Conservation (phyloP, 441 rosid genomes). For the Adansonia gregorii region DNA sequence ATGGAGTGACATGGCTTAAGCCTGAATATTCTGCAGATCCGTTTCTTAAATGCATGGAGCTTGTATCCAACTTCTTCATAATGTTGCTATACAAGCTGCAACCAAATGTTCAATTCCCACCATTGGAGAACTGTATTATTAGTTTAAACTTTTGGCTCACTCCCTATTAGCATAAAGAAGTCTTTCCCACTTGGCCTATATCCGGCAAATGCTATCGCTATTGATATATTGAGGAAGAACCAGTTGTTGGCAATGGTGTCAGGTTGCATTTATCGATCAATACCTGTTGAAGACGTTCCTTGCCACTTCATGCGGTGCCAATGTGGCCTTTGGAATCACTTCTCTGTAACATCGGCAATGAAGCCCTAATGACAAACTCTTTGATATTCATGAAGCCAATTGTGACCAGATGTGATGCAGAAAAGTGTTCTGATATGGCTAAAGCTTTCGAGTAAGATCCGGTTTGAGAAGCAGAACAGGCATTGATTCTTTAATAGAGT, state of each 20-base stretch:
- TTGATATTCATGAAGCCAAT: not conserved
- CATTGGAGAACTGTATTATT: conserved; percentile 5
- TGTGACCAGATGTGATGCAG: not conserved
- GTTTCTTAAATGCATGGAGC: not conserved
- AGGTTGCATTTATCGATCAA: not conserved
- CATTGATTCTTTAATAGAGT: not conserved
- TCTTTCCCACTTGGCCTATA: not conserved
- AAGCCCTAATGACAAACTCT: not conserved
- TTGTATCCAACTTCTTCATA: not conserved
- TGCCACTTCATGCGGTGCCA: not conserved
- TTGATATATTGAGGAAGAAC: not conserved
- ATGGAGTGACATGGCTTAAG: not conserved
- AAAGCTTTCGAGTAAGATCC: not conserved
- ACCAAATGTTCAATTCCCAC: not conserved
- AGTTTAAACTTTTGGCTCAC: not conserved
- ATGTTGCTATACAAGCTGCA: not conserved
- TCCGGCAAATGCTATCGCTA: not conserved
- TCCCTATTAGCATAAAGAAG: not conserved
- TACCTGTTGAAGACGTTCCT: not conserved
- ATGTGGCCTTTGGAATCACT: not conserved
- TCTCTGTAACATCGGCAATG: not conserved
- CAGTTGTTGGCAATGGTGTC: not conserved
- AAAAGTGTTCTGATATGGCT: not conserved
- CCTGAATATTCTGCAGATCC: not conserved
- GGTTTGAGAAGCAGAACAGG: not conserved